Conservation (phyloP, 495 filamentous ascomycete species). For the Tuber magnatum region DNA sequence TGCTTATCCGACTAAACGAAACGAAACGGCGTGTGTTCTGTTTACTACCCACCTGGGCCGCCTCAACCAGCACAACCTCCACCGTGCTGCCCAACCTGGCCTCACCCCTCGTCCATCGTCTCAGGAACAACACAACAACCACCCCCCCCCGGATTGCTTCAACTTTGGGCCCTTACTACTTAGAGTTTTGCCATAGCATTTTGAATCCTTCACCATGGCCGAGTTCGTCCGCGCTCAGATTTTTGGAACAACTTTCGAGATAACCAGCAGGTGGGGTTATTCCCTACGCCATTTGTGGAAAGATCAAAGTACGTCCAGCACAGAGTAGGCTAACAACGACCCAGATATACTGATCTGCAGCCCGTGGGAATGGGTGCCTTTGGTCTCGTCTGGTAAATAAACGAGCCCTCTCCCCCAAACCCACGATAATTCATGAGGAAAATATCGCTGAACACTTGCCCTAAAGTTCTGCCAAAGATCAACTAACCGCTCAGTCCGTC, state of each 20-base stretch:
- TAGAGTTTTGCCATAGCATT: not conserved
- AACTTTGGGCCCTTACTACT: not conserved
- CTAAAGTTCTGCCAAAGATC: conserved; percentile 84
- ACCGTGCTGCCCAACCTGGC: not conserved
- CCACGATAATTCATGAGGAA: not conserved
- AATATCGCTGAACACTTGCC: conserved; percentile 12
- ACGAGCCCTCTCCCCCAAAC: not conserved
- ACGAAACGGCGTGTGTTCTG: not conserved
- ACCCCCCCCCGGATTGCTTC: not conserved
- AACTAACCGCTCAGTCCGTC: conserved; percentile 90
- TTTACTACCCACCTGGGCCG: not conserved
- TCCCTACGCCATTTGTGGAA: conserved; percentile 21
- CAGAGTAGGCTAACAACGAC: conserved; percentile 29
- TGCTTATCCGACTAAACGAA: not conserved
- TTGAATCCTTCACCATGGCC: conserved; percentile 59
- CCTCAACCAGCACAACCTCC: not conserved
- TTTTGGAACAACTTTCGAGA: conserved; percentile 98
- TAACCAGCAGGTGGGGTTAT: conserved; percentile 79
- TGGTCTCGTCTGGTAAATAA: conserved; percentile 84
- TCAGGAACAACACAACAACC: not conserved
- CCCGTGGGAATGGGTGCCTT: conserved; percentile 99
- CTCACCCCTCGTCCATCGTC: not conserved
- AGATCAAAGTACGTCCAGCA: conserved; percentile 4
- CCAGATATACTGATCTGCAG: conserved; percentile 92
- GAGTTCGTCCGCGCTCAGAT: conserved; percentile 99